Base-by-base conservation (phyloP, 2,329 filamentous ascomycete species). In the Epichloe sibirici region DNA sequence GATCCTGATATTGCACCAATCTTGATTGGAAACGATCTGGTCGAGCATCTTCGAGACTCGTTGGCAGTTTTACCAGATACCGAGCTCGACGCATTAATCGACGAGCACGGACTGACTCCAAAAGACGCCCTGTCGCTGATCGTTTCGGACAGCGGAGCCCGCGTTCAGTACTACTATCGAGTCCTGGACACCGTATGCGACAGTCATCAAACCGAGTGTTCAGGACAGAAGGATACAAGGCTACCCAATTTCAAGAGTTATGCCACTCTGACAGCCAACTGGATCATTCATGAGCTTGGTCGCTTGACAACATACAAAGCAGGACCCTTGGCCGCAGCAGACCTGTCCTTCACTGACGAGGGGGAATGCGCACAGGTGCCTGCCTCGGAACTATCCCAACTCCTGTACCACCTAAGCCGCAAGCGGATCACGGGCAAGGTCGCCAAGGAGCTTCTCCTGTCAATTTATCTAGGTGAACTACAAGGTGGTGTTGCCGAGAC, bases 1-100 rank as follows among this genome's bases (percentile, higher is more conserved):
- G 93, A 98, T 65, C 88, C 93, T 5, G 93, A 98, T 64, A 75
- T 98, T 13, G 78, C 81, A 0, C 89, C 93, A 1, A 74, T 98
- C 2, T 65, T 90, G 2, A 85, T 98, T 55, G 83, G 82, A 7
- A 64, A 75, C 2, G 82, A 87, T 53, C 74, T 97, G 0, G 72
- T 96, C 4, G 63, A 74, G 5, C 74, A 83, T 57, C 73, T 97
- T 13, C 70, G 68, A 21, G 59, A 68, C 0, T 85, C 76, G 0
- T 70, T 95, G 54, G 87, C 88, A 4, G 74, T 79, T 23, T 72
- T 86, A 9, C 89, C 90, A 0, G 90, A 95, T 58, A 72, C 76
- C 15, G 79, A 88, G 53, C 65, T 91, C 2, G 71, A 79, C 37
- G 73, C 78, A 38, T 72, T 95, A 3, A 75, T 82, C 1, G 59